Percentiles rank a stretch among this genome's conserved stretches.
Evolutionary conservation across 495 filamentous ascomycete genomes (phyloP).

Genomic region (Aspergillus funiculosus): DNA sequence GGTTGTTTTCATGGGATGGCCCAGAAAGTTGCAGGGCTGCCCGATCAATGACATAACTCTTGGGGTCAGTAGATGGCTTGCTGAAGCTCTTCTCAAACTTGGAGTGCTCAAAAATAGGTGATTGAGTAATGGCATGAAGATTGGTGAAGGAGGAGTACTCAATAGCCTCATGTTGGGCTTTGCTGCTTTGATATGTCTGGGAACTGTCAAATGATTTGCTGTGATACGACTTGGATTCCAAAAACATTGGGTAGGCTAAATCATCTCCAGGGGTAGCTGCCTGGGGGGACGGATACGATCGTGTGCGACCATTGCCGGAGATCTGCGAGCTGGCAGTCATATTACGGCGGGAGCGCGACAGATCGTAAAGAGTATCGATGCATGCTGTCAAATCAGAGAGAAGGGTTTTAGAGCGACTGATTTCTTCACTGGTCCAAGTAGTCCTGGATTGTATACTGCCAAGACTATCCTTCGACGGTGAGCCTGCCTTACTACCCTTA

Average conservation of each 20-base stretch:
- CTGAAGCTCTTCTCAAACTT: slow-evolving; percentile 15
- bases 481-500: slow-evolving; percentile 33
- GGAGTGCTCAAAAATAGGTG: slow-evolving; percentile 10
- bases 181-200: slow-evolving; percentile 26
- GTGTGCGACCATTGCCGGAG: slow-evolving; percentile 23
- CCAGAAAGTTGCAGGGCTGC: slow-evolving; percentile 42
- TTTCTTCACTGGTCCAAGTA: slow-evolving; percentile 47
- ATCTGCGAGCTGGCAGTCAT: slow-evolving; percentile 34
- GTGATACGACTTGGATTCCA: slow-evolving; percentile 26
- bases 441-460: slow-evolving; percentile 31
- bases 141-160: slow-evolving; percentile 20
- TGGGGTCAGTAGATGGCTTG: slow-evolving; percentile 18
- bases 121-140: slow-evolving; percentile 20
- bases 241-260: slow-evolving; percentile 3
- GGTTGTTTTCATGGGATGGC: slow-evolving; percentile 37
- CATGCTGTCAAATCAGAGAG: slow-evolving; percentile 72
- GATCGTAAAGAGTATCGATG: slow-evolving; percentile 84
- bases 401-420: slow-evolving; percentile 51
- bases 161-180: slow-evolving; percentile 14
- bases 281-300: slow-evolving; percentile 22
- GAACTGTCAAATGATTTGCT: slow-evolving; percentile 30
- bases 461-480: slow-evolving; percentile 35
- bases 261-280: slow-evolving; percentile 3
- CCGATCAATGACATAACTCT: slow-evolving; percentile 37
- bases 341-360: slow-evolving; percentile 64